Evolutionary conservation across 1,284 basidiomycete species (phyloP).

Genomic region (Austroboletus novae-zelandiae): DNA sequence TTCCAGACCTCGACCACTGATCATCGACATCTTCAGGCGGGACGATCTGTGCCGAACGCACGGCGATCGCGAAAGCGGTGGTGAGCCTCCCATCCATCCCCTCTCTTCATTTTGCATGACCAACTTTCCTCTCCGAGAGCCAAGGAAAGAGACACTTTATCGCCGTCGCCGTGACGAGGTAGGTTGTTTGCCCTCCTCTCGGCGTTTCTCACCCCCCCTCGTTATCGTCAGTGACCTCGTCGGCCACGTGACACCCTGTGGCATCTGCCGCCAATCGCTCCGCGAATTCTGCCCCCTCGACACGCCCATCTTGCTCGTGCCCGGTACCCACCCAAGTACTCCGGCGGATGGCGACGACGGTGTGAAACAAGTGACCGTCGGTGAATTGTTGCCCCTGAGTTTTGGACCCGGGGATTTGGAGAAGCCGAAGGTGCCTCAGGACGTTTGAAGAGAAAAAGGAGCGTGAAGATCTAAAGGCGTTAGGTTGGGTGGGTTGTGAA

Average conservation of each 20-base stretch:
- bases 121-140: constrained; percentile 54
- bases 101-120: no score
- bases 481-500: no score
- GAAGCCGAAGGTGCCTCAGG: constrained; percentile 3
- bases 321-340: constrained; percentile 59
- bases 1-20: not conserved
- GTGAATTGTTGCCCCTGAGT: constrained; percentile 78
- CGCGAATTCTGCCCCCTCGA: constrained; percentile 82
- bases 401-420: constrained; percentile 69
- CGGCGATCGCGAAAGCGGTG: constrained; percentile 83
- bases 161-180: constrained; percentile 77
- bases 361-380: constrained; percentile 56
- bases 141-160: constrained; percentile 70
- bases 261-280: constrained; percentile 88
- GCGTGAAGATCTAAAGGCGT: no score
- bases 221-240: constrained; percentile 53
- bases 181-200: not conserved
- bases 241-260: constrained; percentile 74
- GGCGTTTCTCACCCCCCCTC: no score
- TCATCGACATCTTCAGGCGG: constrained; percentile 45
- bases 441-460: no score
- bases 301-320: constrained; percentile 78
- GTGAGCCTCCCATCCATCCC: constrained; percentile 54
- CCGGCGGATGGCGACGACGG: not conserved
- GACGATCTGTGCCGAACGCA: constrained; percentile 86